Evolutionary conservation across 768 basidiomycete species (phyloP).

Genomic region (Suillus bovinus): DNA sequence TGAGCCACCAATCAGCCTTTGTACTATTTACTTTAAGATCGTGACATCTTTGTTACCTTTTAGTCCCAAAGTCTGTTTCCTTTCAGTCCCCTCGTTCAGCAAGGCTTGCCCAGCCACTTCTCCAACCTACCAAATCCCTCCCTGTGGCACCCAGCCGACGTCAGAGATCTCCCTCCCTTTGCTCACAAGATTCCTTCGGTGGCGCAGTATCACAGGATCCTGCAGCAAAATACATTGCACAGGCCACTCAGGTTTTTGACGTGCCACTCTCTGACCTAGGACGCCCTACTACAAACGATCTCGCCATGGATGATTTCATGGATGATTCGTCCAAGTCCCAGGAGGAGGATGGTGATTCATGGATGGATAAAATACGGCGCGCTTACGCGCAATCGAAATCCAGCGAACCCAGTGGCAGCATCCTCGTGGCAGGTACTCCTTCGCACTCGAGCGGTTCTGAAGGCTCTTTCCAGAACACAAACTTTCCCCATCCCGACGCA

Average conservation of each 20-base stretch:
- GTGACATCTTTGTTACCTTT: conserved; percentile 25
- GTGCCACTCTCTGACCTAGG: conserved; percentile 61
- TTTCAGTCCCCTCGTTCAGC: conserved; percentile 34
- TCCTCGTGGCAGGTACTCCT: conserved; percentile 59
- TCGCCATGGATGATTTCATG: conserved; percentile 1
- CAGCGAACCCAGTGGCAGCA: conserved; percentile 15
- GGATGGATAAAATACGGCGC: conserved; percentile 4
- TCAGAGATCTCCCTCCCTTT: conserved; percentile 38
- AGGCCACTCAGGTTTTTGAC: conserved; percentile 47
- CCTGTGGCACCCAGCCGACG: conserved; percentile 20
- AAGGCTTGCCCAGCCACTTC: conserved; percentile 15
- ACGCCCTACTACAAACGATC: conserved; percentile 31
- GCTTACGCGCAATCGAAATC: conserved; percentile 13
- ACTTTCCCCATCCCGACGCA: conserved; percentile 22
- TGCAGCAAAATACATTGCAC: conserved; percentile 45
- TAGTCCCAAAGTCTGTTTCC: conserved; percentile 33
- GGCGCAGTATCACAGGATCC: conserved; percentile 50
- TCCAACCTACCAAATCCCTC: conserved; percentile 23
- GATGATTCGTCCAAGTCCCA: neutral
- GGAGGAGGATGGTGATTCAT: conserved; percentile 10
- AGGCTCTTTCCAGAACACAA: conserved; percentile 26
- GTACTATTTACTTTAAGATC: conserved; percentile 20
- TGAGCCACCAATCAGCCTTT: conserved; percentile 28
- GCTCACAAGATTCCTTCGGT: conserved; percentile 67
- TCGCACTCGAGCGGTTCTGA: conserved; percentile 37